Percentiles rank a stretch among this genome's conserved stretches.
These are phyloP conservation scores for Trichoderma afroharzianum DNA, from an alignment of 2,329 filamentous ascomycete species.

Conservation along the genomic window DNA sequence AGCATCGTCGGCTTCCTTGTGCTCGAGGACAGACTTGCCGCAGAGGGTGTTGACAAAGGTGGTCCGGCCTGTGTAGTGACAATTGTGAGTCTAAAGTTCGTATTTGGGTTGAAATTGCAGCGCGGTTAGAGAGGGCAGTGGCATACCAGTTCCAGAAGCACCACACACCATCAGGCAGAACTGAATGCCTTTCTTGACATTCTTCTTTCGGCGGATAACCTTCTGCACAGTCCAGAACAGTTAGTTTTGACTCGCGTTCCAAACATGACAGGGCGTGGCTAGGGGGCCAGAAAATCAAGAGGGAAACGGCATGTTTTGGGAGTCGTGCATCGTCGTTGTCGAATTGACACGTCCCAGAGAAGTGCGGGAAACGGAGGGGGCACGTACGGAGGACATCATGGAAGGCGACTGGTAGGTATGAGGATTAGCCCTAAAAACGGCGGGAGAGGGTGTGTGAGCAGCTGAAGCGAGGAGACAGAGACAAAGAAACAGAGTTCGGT, in stretches of 20 bases:
- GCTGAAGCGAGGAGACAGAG: conserved; percentile 17
- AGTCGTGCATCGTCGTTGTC: not conserved
- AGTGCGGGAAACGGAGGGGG: not conserved
- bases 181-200: conserved; percentile 99
- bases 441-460: conserved; percentile 2
- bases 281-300: not conserved
- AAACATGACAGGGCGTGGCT: not conserved
- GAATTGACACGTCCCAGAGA: not conserved
- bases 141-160: conserved; percentile 91
- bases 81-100: conserved; percentile 22
- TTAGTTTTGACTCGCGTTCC: not conserved
- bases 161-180: conserved; percentile 99
- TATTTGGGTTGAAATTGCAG: not conserved
- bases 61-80: conserved; percentile 71
- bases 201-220: conserved; percentile 99
- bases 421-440: not conserved
- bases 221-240: conserved; percentile 49
- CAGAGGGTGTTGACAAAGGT: conserved; percentile 99
- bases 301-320: not conserved
- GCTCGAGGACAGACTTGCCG: conserved; percentile 83
- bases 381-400: conserved; percentile 26
- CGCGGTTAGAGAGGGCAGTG: conserved; percentile 19
- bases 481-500: conserved; percentile 4
- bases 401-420: conserved; percentile 1
- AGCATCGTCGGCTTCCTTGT: conserved; percentile 92